Base-by-base conservation (phyloP, 768 basidiomycete genomes). In the Termitomyces sp. region DNA sequence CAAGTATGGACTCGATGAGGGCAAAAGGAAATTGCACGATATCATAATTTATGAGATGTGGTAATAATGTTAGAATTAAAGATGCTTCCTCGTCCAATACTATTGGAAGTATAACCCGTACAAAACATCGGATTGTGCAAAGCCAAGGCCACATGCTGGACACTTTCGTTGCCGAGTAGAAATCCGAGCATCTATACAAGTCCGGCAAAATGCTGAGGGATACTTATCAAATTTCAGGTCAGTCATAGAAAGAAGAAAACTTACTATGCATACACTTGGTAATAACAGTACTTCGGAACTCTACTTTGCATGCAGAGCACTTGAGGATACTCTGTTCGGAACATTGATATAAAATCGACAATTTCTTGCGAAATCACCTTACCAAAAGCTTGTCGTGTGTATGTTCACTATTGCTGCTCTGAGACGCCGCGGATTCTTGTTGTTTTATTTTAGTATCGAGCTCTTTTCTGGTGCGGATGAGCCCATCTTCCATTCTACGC, bases 131-230 rank as follows among this genome's bases (percentile, higher is more conserved):
- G 86, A 87, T 63, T 86, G 83, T 5, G 88, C 86, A 73, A 98
- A 98, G 1, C 80, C 71, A 33, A 88, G 66, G 60, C 88, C 87
- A 68, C 95, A 98, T 6, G 88, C 86, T 24, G 94, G 94, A 72
- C 95, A 98, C 70, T 95, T 95, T 28, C 95, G 87, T 68, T 97
- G 94, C 58, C 95, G 85, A 16, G 90, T 94, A 28, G 87, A 73
- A 63, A 98, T 80, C 43, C 96, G 87, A n/a, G 86, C 78, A 61
- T 97, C 94, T 35, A 98, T 80, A 67, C 89, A 97, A 55, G 78
- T 69, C 71, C 85, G 88, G 72, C 91, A 92, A 72, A 95, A 95
- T 0, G 92, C 93, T 94, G 10, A 38, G 44, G 38, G 43, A 10
- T 10, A 41, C 10, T n/a, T n/a, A 18, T 56, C 35, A 46, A 22